These are phyloP conservation scores for Fusarium cicatricum DNA, from an alignment of 2,329 filamentous ascomycete genomes.

Conservation along the genomic window DNA sequence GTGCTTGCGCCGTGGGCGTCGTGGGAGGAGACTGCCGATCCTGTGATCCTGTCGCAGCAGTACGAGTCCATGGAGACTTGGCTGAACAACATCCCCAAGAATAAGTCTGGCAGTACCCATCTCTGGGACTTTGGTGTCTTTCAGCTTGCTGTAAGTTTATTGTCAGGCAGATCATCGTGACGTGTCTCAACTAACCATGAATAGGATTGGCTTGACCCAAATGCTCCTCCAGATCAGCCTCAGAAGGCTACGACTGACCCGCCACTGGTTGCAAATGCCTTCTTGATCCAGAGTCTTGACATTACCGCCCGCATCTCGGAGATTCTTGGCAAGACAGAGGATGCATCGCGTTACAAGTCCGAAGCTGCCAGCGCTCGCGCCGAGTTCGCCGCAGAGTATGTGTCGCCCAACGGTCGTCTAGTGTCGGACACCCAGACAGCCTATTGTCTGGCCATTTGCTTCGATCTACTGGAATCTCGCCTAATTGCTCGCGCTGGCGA, in stretches of 20 bases:
- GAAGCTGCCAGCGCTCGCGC: constrained; percentile 24
- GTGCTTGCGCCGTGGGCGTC: constrained; percentile 53
- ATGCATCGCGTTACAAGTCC: constrained; percentile 4
- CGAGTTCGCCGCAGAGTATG: constrained; percentile 32
- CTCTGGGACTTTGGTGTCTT: constrained; percentile 48
- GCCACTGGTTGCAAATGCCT: constrained; percentile 56
- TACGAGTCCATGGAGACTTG: constrained; percentile 52
- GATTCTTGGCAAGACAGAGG: constrained; percentile 42
- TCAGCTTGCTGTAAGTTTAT: constrained; percentile 34
- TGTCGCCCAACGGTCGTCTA: constrained; percentile 33
- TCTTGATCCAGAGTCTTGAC: constrained; percentile 54
- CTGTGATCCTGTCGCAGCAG: constrained; percentile 47
- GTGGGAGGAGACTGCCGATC: constrained; percentile 51
- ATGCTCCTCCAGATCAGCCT: constrained; percentile 51
- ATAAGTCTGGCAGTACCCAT: constrained; percentile 46
- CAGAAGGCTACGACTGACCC: constrained; percentile 51
- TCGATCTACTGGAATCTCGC: constrained; percentile 18
- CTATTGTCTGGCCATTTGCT: constrained; percentile 36
- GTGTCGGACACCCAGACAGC: constrained; percentile 38
- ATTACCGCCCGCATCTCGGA: constrained; percentile 48
- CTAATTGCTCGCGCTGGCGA: constrained; percentile 20
- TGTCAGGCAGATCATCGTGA: accelerated
- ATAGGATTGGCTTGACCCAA: constrained; percentile 60
- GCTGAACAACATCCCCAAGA: constrained; percentile 45
- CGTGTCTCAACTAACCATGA: not conserved